These are phyloP conservation scores for Penicillium coffeae DNA, from an alignment of 495 filamentous ascomycete genomes.

Conservation along the genomic window DNA sequence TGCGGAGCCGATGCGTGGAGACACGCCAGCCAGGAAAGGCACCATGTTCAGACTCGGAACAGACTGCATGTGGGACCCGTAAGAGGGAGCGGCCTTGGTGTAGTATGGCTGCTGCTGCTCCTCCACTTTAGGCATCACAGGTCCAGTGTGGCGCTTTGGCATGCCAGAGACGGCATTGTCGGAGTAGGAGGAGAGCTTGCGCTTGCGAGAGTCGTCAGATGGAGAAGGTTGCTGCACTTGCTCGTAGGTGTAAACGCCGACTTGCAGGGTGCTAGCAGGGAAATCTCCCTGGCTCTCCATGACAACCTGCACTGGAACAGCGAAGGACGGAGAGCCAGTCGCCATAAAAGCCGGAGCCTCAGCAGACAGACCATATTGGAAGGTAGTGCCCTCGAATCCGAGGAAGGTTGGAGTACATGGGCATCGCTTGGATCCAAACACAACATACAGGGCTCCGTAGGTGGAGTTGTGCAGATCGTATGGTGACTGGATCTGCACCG, in stretches of 20 bases:
- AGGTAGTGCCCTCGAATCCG: slow-evolving; percentile 52
- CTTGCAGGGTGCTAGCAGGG: slow-evolving; percentile 57
- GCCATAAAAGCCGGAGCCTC: slow-evolving; percentile 66
- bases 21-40: slow-evolving; percentile 29
- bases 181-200: slow-evolving; percentile 49
- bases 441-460: slow-evolving; percentile 56
- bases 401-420: slow-evolving; percentile 59
- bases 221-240: slow-evolving; percentile 37
- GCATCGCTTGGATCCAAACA: slow-evolving; percentile 71
- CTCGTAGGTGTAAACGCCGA: slow-evolving; percentile 75
- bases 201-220: slow-evolving; percentile 42
- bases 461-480: slow-evolving; percentile 64
- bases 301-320: slow-evolving; percentile 68
- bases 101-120: slow-evolving; percentile 35
- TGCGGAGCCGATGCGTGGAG: slow-evolving; percentile 23
- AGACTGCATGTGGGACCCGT: slow-evolving; percentile 41
- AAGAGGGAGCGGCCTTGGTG: slow-evolving; percentile 42
- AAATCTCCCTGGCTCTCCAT: slow-evolving; percentile 65
- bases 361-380: slow-evolving; percentile 68
- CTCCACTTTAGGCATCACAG: slow-evolving; percentile 40
- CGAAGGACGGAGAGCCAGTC: slow-evolving; percentile 62
- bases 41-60: slow-evolving; percentile 27
- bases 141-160: slow-evolving; percentile 43
- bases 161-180: slow-evolving; percentile 34
- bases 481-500: slow-evolving; percentile 67